Conservation (phyloP, 371 early-diverging fungal genomes). For the Mucor circinelloides region DNA sequence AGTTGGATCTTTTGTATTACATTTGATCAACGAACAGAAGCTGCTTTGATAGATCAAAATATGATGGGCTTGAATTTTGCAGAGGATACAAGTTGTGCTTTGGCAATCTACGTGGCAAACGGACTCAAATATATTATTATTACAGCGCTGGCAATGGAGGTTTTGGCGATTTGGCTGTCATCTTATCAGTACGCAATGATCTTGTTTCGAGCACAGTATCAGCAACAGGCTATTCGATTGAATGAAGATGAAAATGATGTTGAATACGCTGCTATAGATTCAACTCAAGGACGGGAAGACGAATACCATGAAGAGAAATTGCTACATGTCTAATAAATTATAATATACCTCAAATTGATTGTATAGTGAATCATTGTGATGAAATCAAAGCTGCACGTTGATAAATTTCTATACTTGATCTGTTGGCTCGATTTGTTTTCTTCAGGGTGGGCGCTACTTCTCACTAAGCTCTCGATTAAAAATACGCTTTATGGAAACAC, state of each 20-base stretch:
- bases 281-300: background rate
- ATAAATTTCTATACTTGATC: too few species aligned
- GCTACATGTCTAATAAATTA: too few species aligned
- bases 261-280: background rate
- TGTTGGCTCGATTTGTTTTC: too few species aligned
- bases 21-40: constrained; percentile 29
- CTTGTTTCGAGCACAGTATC: background rate
- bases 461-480: too few species aligned
- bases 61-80: background rate
- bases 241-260: constrained; percentile 32
- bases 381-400: too few species aligned
- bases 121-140: constrained; percentile 9
- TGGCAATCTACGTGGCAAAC: constrained; percentile 1
- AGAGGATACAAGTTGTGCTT: background rate
- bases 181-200: constrained; percentile 7
- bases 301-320: too few species aligned
- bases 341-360: too few species aligned
- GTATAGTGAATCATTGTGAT: too few species aligned
- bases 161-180: constrained; percentile 6
- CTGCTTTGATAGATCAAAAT: background rate
- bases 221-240: background rate
- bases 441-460: too few species aligned
- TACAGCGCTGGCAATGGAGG: constrained; percentile 3
- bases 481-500: too few species aligned
- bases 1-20: constrained; percentile 47